Percentiles rank a stretch among this genome's conserved stretches.
phyloP scores from a whole-genome alignment of 495 filamentous ascomycete species.

The Aspergillus bertholletiae region DNA sequence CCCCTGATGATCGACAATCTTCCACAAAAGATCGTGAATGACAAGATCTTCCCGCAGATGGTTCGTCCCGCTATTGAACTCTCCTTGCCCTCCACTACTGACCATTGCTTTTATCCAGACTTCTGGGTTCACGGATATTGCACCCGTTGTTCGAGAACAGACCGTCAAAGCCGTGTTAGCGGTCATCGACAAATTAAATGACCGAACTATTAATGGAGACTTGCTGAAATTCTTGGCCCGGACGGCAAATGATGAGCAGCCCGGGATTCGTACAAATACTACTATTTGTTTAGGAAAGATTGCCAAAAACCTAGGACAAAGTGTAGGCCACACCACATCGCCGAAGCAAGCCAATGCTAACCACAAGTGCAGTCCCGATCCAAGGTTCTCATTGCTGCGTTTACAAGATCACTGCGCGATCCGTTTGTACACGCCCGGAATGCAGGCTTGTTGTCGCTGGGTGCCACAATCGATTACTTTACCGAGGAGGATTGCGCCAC shows the following conservation, averaged over 20 bases:
- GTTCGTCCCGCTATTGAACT: constrained; percentile 36
- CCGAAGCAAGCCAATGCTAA: constrained; percentile 14
- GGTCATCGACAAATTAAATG: constrained; percentile 82
- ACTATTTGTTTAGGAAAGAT: constrained; percentile 97
- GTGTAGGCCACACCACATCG: constrained; percentile 38
- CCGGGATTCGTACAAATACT: constrained; percentile 95
- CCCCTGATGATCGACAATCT: constrained; percentile 89
- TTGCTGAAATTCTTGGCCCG: constrained; percentile 88
- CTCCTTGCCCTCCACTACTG: constrained; percentile 4
- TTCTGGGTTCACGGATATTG: constrained; percentile 88
- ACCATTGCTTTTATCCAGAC: constrained; percentile 44
- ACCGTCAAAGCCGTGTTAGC: constrained; percentile 89
- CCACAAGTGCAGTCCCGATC: constrained; percentile 54
- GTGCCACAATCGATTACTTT: constrained; percentile 81
- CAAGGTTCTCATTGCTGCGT: constrained; percentile 91
- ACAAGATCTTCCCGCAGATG: constrained; percentile 95
- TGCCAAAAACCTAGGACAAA: constrained; percentile 76
- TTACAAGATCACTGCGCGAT: constrained; percentile 81
- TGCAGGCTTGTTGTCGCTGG: constrained; percentile 79
- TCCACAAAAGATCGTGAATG: constrained; percentile 85
- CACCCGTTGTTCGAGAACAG: constrained; percentile 89
- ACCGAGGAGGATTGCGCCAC: constrained; percentile 85
- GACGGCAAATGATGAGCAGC: constrained; percentile 95
- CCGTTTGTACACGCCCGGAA: constrained; percentile 92
- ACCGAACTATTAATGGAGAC: constrained; percentile 90